Evolutionary conservation across 176 grass and related monocot genomes (phyloP).

Genomic region (Oryza officinalis): DNA sequence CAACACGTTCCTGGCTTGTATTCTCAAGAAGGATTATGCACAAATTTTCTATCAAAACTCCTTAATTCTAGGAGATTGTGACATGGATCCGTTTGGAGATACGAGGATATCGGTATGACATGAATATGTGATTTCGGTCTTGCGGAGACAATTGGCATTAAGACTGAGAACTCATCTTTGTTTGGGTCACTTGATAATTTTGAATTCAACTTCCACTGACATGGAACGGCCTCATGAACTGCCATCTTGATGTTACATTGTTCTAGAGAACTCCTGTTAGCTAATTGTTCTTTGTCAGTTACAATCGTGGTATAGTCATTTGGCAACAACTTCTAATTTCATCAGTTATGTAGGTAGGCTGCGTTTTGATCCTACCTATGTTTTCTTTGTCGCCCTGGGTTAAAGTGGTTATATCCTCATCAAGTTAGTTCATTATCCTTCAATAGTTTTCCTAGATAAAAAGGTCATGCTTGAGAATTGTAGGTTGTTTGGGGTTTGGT

Average conservation of each 20-base stretch:
- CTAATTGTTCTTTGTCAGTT: not conserved
- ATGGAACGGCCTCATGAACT: not conserved
- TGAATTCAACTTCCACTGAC: not conserved
- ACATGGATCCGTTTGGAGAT: too few species aligned
- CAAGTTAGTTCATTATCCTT: not conserved
- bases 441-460: not conserved
- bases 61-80: not conserved
- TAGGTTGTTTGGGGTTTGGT: not conserved
- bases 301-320: not conserved
- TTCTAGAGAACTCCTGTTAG: not conserved
- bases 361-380: not conserved
- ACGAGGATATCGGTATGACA: not conserved
- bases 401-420: not conserved
- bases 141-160: not conserved
- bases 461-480: not conserved
- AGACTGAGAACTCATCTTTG: not conserved
- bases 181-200: not conserved
- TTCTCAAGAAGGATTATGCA: not conserved
- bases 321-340: not conserved
- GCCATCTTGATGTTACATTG: not conserved
- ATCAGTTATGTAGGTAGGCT: not conserved
- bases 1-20: not conserved
- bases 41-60: not conserved
- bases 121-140: not conserved
- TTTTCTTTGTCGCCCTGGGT: not conserved